These are phyloP conservation scores for Yamadazyma triangularis DNA, from an alignment of 1,139 yeast species.

Conservation along the genomic window DNA sequence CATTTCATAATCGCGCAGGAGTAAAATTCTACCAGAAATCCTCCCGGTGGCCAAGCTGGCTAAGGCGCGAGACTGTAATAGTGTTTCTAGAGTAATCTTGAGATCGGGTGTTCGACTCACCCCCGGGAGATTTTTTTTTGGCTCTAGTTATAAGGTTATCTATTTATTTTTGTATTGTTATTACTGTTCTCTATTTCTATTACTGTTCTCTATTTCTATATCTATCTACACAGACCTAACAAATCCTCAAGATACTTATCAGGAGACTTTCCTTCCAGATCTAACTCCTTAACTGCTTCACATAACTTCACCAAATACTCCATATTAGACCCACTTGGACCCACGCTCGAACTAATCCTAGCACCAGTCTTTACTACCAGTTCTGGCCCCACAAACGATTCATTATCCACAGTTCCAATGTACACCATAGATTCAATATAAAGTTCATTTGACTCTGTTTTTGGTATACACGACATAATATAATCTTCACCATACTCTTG, in stretches of 20 bases:
- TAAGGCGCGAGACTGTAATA: conserved; percentile 80
- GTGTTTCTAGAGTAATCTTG: conserved; percentile 51
- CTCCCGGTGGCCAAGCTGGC: conserved; percentile 79
- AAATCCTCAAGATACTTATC: conserved; percentile 40
- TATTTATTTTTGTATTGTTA: conserved; percentile 40
- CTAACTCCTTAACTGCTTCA: conserved; percentile 48
- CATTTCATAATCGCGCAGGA: no score
- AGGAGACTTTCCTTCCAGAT: conserved; percentile 26
- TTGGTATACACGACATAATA: conserved; percentile 15
- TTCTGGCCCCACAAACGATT: conserved; percentile 84
- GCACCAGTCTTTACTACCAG: conserved; percentile 51
- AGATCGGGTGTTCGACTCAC: conserved; percentile 85
- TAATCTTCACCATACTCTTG: conserved; percentile 9
- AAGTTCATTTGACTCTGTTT: conserved; percentile 27
- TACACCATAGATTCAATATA: conserved; percentile 64
- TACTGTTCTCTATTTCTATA: conserved; percentile 4
- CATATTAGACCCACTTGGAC: conserved; percentile 78
- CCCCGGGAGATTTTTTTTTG: conserved; percentile 64
- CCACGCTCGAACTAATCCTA: conserved; percentile 51
- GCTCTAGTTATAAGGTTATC: no score
- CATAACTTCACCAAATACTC: conserved; percentile 63
- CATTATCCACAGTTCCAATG: conserved; percentile 78
- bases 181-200: conserved; percentile 26
- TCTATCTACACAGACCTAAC: conserved; percentile 8
- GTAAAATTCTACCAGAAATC: no score